Conservation (phyloP, 2,329 filamentous ascomycete species). For the Aureobasidium mangrovei region DNA sequence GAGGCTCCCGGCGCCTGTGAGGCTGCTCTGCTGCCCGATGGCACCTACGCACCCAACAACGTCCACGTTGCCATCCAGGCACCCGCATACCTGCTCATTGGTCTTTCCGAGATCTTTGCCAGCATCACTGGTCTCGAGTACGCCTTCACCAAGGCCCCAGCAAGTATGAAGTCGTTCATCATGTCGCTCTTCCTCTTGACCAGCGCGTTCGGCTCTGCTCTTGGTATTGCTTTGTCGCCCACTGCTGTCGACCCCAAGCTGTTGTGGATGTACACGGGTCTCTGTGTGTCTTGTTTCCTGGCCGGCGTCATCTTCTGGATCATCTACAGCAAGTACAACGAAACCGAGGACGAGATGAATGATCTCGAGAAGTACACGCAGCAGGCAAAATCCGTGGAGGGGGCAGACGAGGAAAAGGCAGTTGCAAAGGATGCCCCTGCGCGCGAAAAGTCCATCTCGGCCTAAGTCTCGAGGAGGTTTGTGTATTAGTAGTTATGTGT, state of each 20-base stretch:
- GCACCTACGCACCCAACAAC: constrained; percentile 30
- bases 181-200: constrained; percentile 53
- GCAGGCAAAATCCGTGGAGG: not conserved
- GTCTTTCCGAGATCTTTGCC: constrained; percentile 38
- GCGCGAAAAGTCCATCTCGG: not conserved
- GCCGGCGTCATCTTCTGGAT: constrained; percentile 24
- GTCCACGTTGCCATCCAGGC: constrained; percentile 39
- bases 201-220: constrained; percentile 48
- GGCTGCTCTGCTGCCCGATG: constrained; percentile 26
- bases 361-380: constrained; percentile 30
- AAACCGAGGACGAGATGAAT: constrained; percentile 43
- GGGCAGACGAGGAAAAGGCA: not conserved
- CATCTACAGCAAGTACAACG: constrained; percentile 35
- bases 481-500: not conserved
- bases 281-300: constrained; percentile 18
- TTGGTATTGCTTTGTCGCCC: constrained; percentile 55
- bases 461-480: not conserved
- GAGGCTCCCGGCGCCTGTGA: constrained; percentile 32
- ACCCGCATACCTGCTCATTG: constrained; percentile 39
- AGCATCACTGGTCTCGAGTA: constrained; percentile 41
- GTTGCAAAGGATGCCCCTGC: not conserved
- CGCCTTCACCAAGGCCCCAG: constrained; percentile 39
- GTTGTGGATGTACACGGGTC: constrained; percentile 47
- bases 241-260: constrained; percentile 55
- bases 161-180: constrained; percentile 41